phyloP scores from a whole-genome alignment of 805 yeast genomes.

The Wickerhamomyces silvicola region DNA sequence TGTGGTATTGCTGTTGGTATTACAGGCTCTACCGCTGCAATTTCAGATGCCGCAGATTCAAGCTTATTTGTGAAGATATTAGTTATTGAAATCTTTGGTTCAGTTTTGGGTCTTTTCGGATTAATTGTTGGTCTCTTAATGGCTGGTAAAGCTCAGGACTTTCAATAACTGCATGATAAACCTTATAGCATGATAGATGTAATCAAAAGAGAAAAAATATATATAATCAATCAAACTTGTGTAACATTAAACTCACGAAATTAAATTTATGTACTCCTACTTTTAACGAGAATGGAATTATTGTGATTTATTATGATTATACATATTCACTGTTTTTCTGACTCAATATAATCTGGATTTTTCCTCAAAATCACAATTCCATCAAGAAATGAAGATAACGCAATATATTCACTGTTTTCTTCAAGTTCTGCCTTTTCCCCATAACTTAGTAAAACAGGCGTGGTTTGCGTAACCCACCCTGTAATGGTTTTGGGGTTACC shows the following conservation, averaged over 20 bases:
- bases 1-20: constrained; percentile 98
- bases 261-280: neutral
- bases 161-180: constrained; percentile 36
- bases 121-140: constrained; percentile 93
- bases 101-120: constrained; percentile 92
- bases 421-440: constrained; percentile 98
- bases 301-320: too few species aligned
- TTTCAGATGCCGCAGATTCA: constrained; percentile 96
- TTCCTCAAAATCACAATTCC: constrained; percentile 91
- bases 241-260: neutral
- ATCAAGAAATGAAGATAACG: constrained; percentile 76
- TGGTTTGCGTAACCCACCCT: constrained; percentile 98
- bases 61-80: constrained; percentile 90
- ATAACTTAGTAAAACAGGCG: constrained; percentile 88
- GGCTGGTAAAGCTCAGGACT: constrained; percentile 94
- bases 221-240: neutral
- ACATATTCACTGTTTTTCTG: constrained; percentile 29
- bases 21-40: constrained; percentile 98
- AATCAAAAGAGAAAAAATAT: neutral
- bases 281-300: too few species aligned
- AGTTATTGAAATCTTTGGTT: constrained; percentile 96
- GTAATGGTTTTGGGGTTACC: constrained; percentile 98
- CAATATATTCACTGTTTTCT: constrained; percentile 78
- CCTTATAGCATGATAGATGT: too few species aligned
- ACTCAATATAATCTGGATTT: constrained; percentile 77